Percentiles rank a stretch among this genome's conserved stretches.
Evolutionary conservation across 163 green algal genomes (phyloP).

Genomic region (Chlamydomonas reinhardtii): DNA sequence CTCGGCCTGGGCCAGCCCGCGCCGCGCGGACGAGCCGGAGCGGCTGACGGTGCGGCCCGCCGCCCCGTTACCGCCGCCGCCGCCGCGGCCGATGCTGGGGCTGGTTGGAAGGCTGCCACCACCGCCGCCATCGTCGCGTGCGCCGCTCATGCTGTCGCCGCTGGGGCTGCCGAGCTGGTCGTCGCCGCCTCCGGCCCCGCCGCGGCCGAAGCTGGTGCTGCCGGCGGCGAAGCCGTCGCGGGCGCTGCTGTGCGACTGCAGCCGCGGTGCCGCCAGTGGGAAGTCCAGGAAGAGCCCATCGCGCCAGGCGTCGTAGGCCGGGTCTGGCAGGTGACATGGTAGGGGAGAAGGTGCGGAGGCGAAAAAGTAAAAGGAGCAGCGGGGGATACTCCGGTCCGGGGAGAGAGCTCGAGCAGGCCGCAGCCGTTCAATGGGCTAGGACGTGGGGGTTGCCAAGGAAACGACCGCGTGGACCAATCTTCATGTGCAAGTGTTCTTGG

Average conservation of each 20-base stretch:
- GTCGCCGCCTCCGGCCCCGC: neutral
- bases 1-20: neutral
- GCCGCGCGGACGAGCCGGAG: neutral
- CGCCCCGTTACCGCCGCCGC: neutral
- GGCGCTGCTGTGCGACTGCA: neutral
- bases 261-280: neutral
- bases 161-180: too few relatives aligned
- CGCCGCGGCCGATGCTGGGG: neutral
- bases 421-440: too few relatives aligned
- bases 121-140: neutral
- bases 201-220: neutral
- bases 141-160: neutral
- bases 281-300: constrained; percentile 42
- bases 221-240: neutral
- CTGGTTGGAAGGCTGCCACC: neutral
- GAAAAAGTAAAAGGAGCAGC: neutral
- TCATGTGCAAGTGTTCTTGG: too few relatives aligned
- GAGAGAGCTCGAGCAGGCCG: too few relatives aligned
- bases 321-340: neutral
- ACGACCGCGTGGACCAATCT: too few relatives aligned
- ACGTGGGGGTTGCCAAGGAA: neutral
- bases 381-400: too few relatives aligned
- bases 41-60: neutral
- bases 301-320: constrained; percentile 5
- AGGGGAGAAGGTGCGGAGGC: neutral